Conservation (phyloP, 116 monocot genomes). For the Zostera marina region DNA sequence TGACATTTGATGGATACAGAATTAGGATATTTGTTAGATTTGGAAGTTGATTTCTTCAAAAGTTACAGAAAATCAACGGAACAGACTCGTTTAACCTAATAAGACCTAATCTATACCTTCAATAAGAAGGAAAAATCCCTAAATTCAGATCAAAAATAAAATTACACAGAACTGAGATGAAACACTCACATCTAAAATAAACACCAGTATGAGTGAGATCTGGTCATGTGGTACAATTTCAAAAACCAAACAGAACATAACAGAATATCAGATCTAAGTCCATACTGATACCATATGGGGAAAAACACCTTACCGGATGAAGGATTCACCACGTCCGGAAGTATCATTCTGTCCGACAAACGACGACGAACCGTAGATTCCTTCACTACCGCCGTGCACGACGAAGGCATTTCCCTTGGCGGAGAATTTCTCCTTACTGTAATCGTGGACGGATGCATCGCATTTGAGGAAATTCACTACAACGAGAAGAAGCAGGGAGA, state of each 20-base stretch:
- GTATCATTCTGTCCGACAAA: conserved; percentile 5
- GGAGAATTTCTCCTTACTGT: conserved; percentile 30
- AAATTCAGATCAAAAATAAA: neutral
- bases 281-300: no score
- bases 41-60: no score
- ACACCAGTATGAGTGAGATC: neutral
- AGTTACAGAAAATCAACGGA: no score
- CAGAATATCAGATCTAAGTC: neutral
- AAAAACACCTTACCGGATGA: conserved; percentile 40
- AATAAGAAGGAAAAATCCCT: neutral
- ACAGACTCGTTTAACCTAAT: no score
- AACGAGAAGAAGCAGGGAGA: neutral
- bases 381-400: conserved; percentile 82
- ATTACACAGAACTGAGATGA: neutral
- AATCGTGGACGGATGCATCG: conserved; percentile 71
- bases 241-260: no score
- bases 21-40: no score
- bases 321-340: conserved; percentile 20
- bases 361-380: conserved; percentile 39
- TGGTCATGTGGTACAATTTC: neutral
- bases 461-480: neutral
- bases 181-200: neutral
- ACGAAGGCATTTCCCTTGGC: conserved; percentile 66
- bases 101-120: no score
- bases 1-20: no score